Evolutionary conservation across 768 basidiomycete species (phyloP), one percentile per base, ranked within the genome.

Genomic region (Boletus rex-veris): DNA sequence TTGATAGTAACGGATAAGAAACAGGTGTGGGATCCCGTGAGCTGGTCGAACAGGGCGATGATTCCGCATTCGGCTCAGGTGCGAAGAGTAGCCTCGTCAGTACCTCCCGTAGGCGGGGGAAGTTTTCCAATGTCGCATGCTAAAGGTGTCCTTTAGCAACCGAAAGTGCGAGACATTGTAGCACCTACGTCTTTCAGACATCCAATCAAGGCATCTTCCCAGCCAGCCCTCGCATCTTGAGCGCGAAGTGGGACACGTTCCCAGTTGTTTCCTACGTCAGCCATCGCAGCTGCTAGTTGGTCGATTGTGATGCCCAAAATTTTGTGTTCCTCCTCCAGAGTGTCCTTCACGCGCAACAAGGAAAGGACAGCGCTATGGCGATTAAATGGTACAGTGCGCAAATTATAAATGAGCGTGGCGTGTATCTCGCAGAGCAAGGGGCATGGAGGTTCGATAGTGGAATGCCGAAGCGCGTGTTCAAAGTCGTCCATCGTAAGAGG

Each of bases 401-500:
- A 78, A 64, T 91, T 85, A 71, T 94, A 96, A 51, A 98, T 87
- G 42, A 99, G 82, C 1, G 84, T 82, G 3, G 91, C 85, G 71
- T 98, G 94, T 43, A 94, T 80, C 73, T 99, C 97, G 48, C 84
- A 84, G 40, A 98, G 80, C 42, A 99, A 75, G 16, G 79, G 63
- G 62, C 92, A 95, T 3, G 85, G 80, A 4, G 83, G 77, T 49
- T 96, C 90, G 45, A 72, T 55, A 45, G 77, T 70, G 30, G 81
- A 77, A 71, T 98, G 96, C 45, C 86, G 85, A 30, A 98, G 75
- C 0, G 94, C 88, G 53, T 84, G 81, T 65, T 94, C 93, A 67
- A 88, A 90, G 65, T 98, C 96, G 69, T 99, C 97, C 63, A 99
- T 76, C 0, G 94, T 87, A 68, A 98, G 90, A 12, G 85, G 75